A percentile compares a stretch with the other conserved stretches of the same genome.
Conservation (phyloP, 1,139 yeast genomes). For the Arxiozyma telluris region DNA sequence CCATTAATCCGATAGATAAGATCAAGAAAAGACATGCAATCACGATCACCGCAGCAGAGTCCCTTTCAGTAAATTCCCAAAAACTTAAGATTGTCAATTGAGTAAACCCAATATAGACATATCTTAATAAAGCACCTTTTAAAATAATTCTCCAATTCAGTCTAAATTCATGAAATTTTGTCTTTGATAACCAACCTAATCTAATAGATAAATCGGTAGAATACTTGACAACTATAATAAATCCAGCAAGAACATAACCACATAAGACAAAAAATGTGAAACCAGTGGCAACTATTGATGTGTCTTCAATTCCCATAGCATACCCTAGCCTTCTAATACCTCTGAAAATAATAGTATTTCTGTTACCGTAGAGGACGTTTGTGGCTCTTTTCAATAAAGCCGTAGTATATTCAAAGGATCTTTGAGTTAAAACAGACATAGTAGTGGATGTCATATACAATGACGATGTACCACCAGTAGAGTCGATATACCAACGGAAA, state of each 20-base stretch:
- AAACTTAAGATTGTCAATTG: conserved; percentile 63
- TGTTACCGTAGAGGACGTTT: conserved; percentile 36
- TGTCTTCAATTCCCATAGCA: conserved; percentile 58
- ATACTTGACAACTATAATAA: conserved; percentile 43
- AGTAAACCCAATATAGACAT: conserved; percentile 66
- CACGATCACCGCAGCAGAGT: conserved; percentile 69
- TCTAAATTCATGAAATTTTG: conserved; percentile 42
- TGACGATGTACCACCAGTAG: conserved; percentile 71
- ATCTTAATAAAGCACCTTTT: conserved; percentile 62
- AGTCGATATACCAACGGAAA: conserved; percentile 73
- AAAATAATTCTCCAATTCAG: conserved; percentile 45
- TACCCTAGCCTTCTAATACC: conserved; percentile 71
- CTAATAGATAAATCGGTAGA: conserved; percentile 39
- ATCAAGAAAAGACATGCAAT: conserved; percentile 56
- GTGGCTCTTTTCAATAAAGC: conserved; percentile 28
- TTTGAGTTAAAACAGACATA: conserved; percentile 60
- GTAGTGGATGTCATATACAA: conserved; percentile 50
- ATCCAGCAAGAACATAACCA: conserved; percentile 52
- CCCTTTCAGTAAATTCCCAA: conserved; percentile 64
- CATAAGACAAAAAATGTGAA: conserved; percentile 63
- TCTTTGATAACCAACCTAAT: conserved; percentile 36
- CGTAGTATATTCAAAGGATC: conserved; percentile 38
- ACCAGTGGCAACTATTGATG: conserved; percentile 67
- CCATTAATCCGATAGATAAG: conserved; percentile 45
- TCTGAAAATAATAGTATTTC: conserved; percentile 49